Percentiles rank a stretch among this genome's conserved stretches.
Conservation (phyloP, 805 yeast genomes). For the Starmerella potacharoeniae region DNA sequence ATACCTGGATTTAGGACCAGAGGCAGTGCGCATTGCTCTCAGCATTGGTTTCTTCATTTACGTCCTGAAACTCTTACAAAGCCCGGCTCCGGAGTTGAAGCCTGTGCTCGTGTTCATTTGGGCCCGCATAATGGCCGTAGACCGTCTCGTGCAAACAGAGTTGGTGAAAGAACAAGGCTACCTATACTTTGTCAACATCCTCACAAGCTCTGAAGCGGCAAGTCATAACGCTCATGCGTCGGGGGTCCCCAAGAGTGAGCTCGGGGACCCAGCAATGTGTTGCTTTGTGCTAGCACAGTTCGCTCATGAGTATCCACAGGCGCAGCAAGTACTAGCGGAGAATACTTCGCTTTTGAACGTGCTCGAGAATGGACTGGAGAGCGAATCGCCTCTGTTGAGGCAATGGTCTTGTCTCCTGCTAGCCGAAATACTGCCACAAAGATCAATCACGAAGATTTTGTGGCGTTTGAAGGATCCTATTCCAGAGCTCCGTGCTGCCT, state of each 20-base stretch:
- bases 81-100: constrained; percentile 89
- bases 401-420: constrained; percentile 72
- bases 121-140: constrained; percentile 97
- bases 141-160: constrained; percentile 82
- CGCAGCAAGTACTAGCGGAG: constrained; percentile 69
- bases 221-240: not conserved
- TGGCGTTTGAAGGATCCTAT: constrained; percentile 70
- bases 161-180: constrained; percentile 83
- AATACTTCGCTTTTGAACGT: constrained; percentile 53
- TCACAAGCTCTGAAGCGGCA: constrained; percentile 28
- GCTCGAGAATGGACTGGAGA: constrained; percentile 44
- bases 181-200: constrained; percentile 70
- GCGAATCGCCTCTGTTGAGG: constrained; percentile 75
- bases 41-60: constrained; percentile 95
- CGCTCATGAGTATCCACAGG: constrained; percentile 65
- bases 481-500: constrained; percentile 87
- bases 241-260: not conserved
- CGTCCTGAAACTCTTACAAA: constrained; percentile 75
- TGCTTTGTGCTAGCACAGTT: constrained; percentile 81
- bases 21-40: constrained; percentile 89
- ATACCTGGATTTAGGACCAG: constrained; percentile 88
- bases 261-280: constrained; percentile 70
- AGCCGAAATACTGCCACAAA: constrained; percentile 11
- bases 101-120: constrained; percentile 92
- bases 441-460: constrained; percentile 35